Conservation (phyloP, 163 green algal species). For the Scenedesmus sp. region DNA sequence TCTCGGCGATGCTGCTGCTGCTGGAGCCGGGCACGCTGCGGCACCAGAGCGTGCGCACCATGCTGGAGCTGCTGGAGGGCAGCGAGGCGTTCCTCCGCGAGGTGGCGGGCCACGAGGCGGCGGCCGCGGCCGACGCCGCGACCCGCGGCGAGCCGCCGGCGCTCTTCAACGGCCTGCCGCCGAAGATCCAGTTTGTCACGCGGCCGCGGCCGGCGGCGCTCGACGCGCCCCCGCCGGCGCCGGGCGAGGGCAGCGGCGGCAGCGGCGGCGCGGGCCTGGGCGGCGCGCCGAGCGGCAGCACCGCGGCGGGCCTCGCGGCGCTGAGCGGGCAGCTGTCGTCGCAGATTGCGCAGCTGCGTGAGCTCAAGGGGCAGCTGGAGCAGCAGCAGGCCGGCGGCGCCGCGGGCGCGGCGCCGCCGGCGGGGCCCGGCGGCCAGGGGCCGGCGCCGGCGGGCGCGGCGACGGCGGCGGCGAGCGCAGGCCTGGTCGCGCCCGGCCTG, state of each 20-base stretch:
- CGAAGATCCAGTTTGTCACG: slow-evolving; percentile 27
- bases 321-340: slow-evolving; percentile 6
- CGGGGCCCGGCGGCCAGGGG: not conserved
- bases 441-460: no score
- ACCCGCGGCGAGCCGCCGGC: no score
- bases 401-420: not conserved
- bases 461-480: no score
- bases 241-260: not conserved
- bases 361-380: slow-evolving; percentile 8
- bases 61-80: slow-evolving; percentile 17
- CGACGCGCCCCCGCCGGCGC: not conserved
- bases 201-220: slow-evolving; percentile 8
- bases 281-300: not conserved
- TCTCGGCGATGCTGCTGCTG: not conserved
- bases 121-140: slow-evolving; percentile 14
- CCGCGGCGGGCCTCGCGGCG: slow-evolving; percentile 5
- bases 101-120: slow-evolving; percentile 5
- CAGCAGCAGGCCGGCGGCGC: not conserved
- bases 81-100: slow-evolving; percentile 12
- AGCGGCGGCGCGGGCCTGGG: not conserved
- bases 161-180: no score
- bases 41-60: not conserved
- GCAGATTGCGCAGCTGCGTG: slow-evolving; percentile 10
- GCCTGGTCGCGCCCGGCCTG: no score
- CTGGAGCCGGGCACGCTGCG: slow-evolving; percentile 23